Conservation (phyloP, 1,284 basidiomycete species). For the Tranzscheliella williamsii region DNA sequence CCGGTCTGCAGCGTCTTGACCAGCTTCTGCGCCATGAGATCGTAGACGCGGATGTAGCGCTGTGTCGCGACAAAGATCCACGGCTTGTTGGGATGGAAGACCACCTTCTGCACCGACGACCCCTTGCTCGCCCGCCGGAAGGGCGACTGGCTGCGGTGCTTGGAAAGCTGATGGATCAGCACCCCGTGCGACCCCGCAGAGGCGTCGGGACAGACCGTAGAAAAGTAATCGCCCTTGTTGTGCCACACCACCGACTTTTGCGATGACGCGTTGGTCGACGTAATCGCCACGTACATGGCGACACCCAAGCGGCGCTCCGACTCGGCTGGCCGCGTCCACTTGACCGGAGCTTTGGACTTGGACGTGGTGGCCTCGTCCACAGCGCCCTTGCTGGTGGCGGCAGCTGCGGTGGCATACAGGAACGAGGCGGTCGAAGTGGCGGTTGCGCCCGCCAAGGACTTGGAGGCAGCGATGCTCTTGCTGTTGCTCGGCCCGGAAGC, state of each 20-base stretch:
- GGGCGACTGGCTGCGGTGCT: constrained; percentile 92
- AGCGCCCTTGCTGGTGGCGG: constrained; percentile 14
- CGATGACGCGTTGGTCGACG: constrained; percentile 5
- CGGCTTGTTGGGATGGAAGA: constrained; percentile 96
- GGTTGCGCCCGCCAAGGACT: constrained; percentile 33
- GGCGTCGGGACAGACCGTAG: constrained; percentile 69
- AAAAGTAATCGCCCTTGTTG: constrained; percentile 90
- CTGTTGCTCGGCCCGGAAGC: constrained; percentile 12
- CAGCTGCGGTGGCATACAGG: constrained; percentile 46
- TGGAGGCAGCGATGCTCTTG: constrained; percentile 47
- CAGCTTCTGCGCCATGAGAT: constrained; percentile 88
- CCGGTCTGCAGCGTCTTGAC: constrained; percentile 90
- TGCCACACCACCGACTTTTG: constrained; percentile 86
- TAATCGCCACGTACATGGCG: constrained; percentile 55
- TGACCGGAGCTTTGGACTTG: constrained; percentile 60
- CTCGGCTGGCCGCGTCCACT: constrained; percentile 65
- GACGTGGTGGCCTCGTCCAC: constrained; percentile 1
- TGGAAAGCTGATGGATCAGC: constrained; percentile 92
- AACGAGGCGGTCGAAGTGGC: constrained; percentile 42
- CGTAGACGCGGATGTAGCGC: constrained; percentile 92
- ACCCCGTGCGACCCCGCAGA: constrained; percentile 74
- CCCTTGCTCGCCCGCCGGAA: constrained; percentile 89
- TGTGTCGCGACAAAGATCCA: constrained; percentile 99
- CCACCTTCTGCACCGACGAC: constrained; percentile 77
- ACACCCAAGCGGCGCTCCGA: constrained; percentile 65